Evolutionary conservation across 768 basidiomycete genomes (phyloP).

Genomic region (Hypholoma fasciculare): DNA sequence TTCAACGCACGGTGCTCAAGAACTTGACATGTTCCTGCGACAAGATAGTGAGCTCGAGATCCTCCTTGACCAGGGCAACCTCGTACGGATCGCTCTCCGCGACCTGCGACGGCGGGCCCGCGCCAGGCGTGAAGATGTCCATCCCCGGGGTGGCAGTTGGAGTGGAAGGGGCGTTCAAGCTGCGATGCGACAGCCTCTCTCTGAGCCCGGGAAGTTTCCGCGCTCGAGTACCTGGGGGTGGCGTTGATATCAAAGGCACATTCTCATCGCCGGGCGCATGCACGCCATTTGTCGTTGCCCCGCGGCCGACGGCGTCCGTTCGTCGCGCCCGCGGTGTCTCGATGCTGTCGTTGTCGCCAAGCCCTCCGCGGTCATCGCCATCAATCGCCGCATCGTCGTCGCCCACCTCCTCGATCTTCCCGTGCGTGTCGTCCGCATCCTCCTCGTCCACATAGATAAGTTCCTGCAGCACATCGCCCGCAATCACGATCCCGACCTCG

Average conservation of each 20-base stretch:
- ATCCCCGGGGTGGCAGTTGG: conserved; percentile 8
- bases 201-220: conserved; percentile 23
- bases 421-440: conserved; percentile 22
- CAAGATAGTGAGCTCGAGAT: conserved; percentile 20
- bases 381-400: conserved; percentile 14
- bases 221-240: conserved; percentile 25
- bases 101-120: conserved; percentile 2
- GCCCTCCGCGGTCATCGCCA: conserved; percentile 5
- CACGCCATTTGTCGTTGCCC: conserved; percentile 2
- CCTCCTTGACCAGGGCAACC: conserved; percentile 25
- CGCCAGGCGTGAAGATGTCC: conserved; percentile 6
- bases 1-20: conserved; percentile 26
- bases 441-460: conserved; percentile 14
- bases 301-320: conserved; percentile 8
- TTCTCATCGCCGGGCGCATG: conserved; percentile 1
- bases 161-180: conserved; percentile 8
- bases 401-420: conserved; percentile 31
- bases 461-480: conserved; percentile 10
- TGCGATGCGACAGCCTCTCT: conserved; percentile 17
- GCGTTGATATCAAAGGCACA: conserved; percentile 20
- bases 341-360: conserved; percentile 10
- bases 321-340: conserved; percentile 14
- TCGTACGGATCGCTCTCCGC: conserved; percentile 21
- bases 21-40: conserved; percentile 25
- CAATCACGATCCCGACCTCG: conserved; percentile 26